These are phyloP conservation scores for Peterozyma xylosa DNA, from an alignment of 805 yeast species.

Conservation along the genomic window DNA sequence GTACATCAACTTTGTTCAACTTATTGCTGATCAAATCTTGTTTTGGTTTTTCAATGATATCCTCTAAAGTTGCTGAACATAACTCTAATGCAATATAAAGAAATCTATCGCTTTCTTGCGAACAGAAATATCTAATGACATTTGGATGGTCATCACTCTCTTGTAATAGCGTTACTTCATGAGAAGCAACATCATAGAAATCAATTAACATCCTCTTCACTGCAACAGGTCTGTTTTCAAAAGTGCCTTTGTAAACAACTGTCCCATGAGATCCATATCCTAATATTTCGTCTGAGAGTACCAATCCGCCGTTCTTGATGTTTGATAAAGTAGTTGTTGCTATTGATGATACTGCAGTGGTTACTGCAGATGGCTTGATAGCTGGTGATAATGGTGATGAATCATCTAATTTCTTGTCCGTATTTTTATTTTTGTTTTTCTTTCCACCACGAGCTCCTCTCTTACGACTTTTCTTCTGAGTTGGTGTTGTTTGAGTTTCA, in stretches of 20 bases:
- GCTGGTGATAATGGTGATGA: constrained; percentile 2
- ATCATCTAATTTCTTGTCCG: constrained; percentile 6
- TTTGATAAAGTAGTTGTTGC: constrained; percentile 19
- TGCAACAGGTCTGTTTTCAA: constrained; percentile 92
- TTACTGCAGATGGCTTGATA: constrained; percentile 1
- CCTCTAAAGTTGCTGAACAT: constrained; percentile 85
- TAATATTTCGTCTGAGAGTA: constrained; percentile 64
- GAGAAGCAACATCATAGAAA: constrained; percentile 89
- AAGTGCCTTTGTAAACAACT: constrained; percentile 82
- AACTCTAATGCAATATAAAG: constrained; percentile 89
- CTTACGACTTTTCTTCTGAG: constrained; percentile 48
- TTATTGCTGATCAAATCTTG: constrained; percentile 28
- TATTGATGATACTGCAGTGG: constrained; percentile 1
- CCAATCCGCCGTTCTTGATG: constrained; percentile 24
- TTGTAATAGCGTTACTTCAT: constrained; percentile 78
- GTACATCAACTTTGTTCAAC: constrained; percentile 44
- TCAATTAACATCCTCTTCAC: constrained; percentile 90
- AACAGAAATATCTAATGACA: constrained; percentile 87
- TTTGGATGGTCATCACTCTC: constrained; percentile 97
- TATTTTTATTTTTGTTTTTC: constrained; percentile 29
- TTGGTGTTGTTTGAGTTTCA: constrained; percentile 1
- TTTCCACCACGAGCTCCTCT: constrained; percentile 86
- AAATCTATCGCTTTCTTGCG: constrained; percentile 84
- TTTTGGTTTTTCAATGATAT: constrained; percentile 55
- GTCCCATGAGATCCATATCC: constrained; percentile 98